These are phyloP conservation scores for Apiospora kogelbergensis DNA, from an alignment of 2,329 filamentous ascomycete species.

Conservation along the genomic window DNA sequence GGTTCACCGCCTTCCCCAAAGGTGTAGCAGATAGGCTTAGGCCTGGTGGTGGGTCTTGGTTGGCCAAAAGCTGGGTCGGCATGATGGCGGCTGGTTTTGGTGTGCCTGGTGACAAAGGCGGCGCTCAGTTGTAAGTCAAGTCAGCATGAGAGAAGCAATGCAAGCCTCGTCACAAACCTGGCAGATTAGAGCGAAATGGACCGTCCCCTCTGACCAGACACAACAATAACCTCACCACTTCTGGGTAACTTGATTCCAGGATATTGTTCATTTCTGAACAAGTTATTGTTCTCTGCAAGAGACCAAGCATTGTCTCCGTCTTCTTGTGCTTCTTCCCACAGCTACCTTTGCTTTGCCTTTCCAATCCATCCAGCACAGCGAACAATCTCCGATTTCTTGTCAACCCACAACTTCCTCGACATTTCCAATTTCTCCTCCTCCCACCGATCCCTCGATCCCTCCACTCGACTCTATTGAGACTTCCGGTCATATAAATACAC, in stretches of 20 bases:
- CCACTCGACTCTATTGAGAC: not conserved
- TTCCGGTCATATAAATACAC: not conserved
- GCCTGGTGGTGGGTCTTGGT: not conserved
- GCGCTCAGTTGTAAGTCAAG: not conserved
- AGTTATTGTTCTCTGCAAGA: not conserved
- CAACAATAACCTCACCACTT: not conserved
- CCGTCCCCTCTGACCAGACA: not conserved
- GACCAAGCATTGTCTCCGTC: not conserved
- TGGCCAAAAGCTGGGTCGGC: not conserved
- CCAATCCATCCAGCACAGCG: not conserved
- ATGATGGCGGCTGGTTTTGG: not conserved
- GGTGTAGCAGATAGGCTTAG: not conserved
- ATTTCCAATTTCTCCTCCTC: not conserved
- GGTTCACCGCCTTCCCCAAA: not conserved
- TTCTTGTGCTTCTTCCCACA: not conserved
- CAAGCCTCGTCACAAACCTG: constrained; percentile 6
- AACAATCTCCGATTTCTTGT: constrained; percentile 4
- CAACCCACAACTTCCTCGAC: not conserved
- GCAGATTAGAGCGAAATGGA: not conserved
- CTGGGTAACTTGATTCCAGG: not conserved
- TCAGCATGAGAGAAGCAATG: not conserved
- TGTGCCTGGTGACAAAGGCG: constrained; percentile 4
- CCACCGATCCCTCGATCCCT: not conserved
- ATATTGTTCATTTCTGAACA: not conserved
- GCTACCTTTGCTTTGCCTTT: not conserved